Percentiles rank a stretch among this genome's conserved stretches.
phyloP scores from a whole-genome alignment of 2,329 filamentous ascomycete genomes.

The Nothophaeocryptopus gaeumannii region DNA sequence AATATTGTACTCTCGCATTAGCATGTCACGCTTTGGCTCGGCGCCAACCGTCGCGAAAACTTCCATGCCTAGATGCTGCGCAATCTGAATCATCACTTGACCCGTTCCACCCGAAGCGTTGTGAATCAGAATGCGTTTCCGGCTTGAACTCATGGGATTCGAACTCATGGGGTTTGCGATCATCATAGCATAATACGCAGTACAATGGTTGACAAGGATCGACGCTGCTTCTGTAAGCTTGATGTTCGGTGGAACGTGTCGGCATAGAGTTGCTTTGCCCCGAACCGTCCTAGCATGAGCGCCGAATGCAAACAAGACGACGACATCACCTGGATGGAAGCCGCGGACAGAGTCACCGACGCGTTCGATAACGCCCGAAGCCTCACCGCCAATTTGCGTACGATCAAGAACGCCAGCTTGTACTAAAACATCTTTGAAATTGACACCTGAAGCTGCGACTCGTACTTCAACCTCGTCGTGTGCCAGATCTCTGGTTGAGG shows the following conservation, averaged over 20 bases:
- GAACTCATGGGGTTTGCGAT: no score
- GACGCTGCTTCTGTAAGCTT: background rate
- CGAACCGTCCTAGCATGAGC: background rate
- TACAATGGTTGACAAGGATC: background rate
- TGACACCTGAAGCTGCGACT: background rate
- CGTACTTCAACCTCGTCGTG: background rate
- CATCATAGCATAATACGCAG: background rate
- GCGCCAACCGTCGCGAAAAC: conserved; percentile 33
- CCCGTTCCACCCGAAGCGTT: conserved; percentile 31
- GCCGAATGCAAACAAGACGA: background rate
- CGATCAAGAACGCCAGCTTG: background rate
- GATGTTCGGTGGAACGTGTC: background rate
- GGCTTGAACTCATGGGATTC: no score
- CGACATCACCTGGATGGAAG: background rate
- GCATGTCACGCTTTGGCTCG: no score
- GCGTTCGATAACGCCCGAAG: background rate
- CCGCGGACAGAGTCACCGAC: background rate
- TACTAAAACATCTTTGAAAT: background rate
- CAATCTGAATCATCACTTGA: conserved; percentile 30
- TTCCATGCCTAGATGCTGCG: conserved; percentile 24
- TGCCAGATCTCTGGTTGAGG: no score
- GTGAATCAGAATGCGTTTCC: conserved; percentile 35
- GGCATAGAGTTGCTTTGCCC: background rate
- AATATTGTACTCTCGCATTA: no score
- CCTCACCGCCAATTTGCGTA: background rate